Conservation (phyloP, 106 monocot genomes). For the Allium fistulosum region DNA sequence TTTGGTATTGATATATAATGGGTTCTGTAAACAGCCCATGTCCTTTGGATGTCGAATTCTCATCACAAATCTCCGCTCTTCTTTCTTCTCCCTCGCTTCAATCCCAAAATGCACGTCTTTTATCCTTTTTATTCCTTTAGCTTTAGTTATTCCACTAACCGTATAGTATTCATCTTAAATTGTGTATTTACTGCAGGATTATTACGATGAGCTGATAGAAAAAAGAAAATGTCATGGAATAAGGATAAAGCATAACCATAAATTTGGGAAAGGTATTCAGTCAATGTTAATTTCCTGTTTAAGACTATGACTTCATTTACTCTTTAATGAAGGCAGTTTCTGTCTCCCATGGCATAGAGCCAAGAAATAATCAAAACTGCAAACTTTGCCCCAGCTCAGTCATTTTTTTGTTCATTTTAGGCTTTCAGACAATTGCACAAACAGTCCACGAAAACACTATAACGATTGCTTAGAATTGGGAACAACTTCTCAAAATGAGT, state of each 20-base stretch:
- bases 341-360: too few relatives aligned
- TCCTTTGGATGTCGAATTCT: slow-evolving; percentile 39
- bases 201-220: slow-evolving; percentile 43
- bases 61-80: slow-evolving; percentile 56
- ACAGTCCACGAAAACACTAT: too few relatives aligned
- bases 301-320: neutral
- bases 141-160: neutral
- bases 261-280: slow-evolving; percentile 58
- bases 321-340: too few relatives aligned
- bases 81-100: slow-evolving; percentile 35
- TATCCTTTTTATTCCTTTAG: neutral
- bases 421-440: too few relatives aligned
- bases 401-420: too few relatives aligned
- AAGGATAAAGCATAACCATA: slow-evolving; percentile 25
- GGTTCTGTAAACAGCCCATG: slow-evolving; percentile 16
- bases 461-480: too few relatives aligned
- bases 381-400: too few relatives aligned
- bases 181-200: slow-evolving; percentile 31
- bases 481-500: too few relatives aligned
- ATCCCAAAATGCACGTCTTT: neutral
- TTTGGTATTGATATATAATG: too few relatives aligned
- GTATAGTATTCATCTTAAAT: neutral
- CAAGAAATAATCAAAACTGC: too few relatives aligned
- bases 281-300: neutral
- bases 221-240: slow-evolving; percentile 34